These are phyloP conservation scores for Omphalea diandra DNA, from an alignment of 441 rosid genomes.

Conservation along the genomic window DNA sequence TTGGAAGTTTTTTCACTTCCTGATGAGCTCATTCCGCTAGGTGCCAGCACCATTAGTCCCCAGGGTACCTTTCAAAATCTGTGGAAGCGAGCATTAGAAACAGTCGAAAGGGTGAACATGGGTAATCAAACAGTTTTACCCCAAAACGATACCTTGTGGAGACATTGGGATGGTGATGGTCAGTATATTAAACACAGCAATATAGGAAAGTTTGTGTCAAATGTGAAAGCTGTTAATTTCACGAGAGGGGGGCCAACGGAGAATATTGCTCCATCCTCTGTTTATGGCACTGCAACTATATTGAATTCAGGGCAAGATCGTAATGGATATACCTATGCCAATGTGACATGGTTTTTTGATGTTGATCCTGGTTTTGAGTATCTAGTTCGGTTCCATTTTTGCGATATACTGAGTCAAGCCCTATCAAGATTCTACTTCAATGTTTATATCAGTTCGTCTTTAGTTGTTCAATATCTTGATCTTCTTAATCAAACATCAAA, in stretches of 20 bases:
- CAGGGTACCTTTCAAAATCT: constrained; percentile 31
- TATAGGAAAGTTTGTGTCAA: constrained; percentile 30
- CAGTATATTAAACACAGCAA: constrained; percentile 35
- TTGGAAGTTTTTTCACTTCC: constrained; percentile 76
- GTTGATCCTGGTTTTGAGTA: constrained; percentile 70
- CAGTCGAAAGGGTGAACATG: constrained; percentile 78
- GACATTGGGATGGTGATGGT: constrained; percentile 70
- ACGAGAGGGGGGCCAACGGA: constrained; percentile 34
- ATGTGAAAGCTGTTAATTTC: constrained; percentile 52
- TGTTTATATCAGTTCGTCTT: constrained; percentile 54
- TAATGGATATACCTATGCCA: constrained; percentile 30
- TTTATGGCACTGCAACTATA: constrained; percentile 75
- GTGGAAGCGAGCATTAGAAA: constrained; percentile 54
- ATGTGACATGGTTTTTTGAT: constrained; percentile 71
- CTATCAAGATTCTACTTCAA: constrained; percentile 30
- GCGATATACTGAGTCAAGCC: constrained; percentile 43
- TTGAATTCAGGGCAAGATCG: constrained; percentile 37
- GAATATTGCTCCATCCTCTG: constrained; percentile 57
- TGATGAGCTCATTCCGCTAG: constrained; percentile 47
- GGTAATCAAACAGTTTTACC: constrained; percentile 60
- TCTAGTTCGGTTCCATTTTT: constrained; percentile 78
- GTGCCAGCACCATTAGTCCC: constrained; percentile 34
- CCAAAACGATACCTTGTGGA: constrained; percentile 61
- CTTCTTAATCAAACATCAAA: constrained; percentile 43
- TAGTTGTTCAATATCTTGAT: constrained; percentile 43